phyloP scores from a whole-genome alignment of 208 protist species.

The Acanthamoeba lenticulata region DNA sequence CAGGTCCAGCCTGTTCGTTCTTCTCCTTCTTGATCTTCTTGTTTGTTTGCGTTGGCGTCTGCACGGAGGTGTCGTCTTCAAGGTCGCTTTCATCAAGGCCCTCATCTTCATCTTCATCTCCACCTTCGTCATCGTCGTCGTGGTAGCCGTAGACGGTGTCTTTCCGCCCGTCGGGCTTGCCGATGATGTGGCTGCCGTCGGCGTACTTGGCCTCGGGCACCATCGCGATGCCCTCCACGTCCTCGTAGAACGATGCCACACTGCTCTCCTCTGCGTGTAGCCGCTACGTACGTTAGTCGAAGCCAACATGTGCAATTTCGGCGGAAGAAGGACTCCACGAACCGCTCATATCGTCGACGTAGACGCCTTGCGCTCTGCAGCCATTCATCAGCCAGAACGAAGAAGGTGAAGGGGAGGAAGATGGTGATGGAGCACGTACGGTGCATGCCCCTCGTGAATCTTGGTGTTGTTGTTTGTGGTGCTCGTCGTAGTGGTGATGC shows the following conservation, averaged over 20 bases:
- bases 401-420: too few relatives aligned
- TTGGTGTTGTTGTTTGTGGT: not conserved
- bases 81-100: not conserved
- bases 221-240: not conserved
- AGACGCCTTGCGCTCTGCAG: too few relatives aligned
- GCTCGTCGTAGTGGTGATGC: not conserved
- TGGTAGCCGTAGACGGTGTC: not conserved
- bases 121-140: not conserved
- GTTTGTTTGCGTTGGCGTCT: not conserved
- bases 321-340: too few relatives aligned
- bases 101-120: not conserved
- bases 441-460: too few relatives aligned
- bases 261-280: not conserved
- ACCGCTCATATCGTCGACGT: too few relatives aligned
- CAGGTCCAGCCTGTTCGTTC: not conserved
- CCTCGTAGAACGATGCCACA: not conserved
- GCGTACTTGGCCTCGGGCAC: not conserved
- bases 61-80: not conserved
- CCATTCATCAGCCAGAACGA: too few relatives aligned
- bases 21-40: not conserved
- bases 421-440: too few relatives aligned
- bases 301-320: too few relatives aligned
- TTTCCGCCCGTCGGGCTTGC: not conserved
- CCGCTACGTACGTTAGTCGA: too few relatives aligned
- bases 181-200: not conserved